Conservation (phyloP, 176 grass and related monocot genomes). For the Eleusine coracana region DNA sequence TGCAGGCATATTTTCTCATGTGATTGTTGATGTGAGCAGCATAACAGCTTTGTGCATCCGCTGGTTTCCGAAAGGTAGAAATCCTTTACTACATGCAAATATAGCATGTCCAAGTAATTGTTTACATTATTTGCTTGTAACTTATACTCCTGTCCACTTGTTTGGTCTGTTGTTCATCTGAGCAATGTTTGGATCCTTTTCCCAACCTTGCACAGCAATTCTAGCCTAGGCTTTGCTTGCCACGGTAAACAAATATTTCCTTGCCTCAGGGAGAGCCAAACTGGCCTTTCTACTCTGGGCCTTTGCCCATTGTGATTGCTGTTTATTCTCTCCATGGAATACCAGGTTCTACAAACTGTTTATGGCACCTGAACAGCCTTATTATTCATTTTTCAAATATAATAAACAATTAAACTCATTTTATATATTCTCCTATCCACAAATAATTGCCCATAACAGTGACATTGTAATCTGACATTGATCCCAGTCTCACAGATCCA, state of each 20-base stretch:
- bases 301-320: neutral
- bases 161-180: neutral
- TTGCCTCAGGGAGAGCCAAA: neutral
- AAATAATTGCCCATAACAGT: neutral
- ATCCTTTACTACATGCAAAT: conserved; percentile 4
- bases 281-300: neutral
- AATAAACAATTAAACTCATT: neutral
- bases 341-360: neutral
- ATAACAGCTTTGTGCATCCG: conserved; percentile 85
- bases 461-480: neutral
- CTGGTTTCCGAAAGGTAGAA: conserved; percentile 84
- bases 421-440: neutral
- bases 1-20: conserved; percentile 72
- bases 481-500: neutral
- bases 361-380: neutral
- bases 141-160: neutral
- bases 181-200: neutral
- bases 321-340: neutral
- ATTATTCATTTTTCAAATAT: neutral
- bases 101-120: too few relatives aligned
- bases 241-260: neutral
- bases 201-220: neutral
- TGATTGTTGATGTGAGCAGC: conserved; percentile 88
- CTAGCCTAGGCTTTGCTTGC: conserved; percentile 7
- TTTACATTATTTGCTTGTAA: neutral